Evolutionary conservation across 1,284 basidiomycete genomes (phyloP).

Genomic region (Termitomyces sp.): DNA sequence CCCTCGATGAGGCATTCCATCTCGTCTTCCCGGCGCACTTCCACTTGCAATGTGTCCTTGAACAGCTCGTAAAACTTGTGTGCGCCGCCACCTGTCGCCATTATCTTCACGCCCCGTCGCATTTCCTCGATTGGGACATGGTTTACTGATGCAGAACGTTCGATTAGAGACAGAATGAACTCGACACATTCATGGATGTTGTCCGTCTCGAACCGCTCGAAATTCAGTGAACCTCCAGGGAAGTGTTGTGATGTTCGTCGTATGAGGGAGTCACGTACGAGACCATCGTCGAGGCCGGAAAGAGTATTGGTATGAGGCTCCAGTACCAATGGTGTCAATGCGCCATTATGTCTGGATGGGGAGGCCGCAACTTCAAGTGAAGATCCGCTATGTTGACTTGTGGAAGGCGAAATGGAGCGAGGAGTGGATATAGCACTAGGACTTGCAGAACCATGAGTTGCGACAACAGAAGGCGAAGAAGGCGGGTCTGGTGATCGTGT

Average conservation of each 20-base stretch:
- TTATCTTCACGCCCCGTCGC: conserved; percentile 91
- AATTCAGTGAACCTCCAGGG: conserved; percentile 96
- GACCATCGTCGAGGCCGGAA: conserved; percentile 39
- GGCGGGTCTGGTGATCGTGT: conserved; percentile 84
- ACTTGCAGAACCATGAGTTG: conserved; percentile 48
- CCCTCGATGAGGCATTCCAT: conserved; percentile 99
- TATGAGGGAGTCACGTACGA: conserved; percentile 61
- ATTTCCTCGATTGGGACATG: conserved; percentile 87
- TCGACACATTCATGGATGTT: conserved; percentile 82
- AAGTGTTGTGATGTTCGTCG: conserved; percentile 77
- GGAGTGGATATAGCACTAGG: conserved; percentile 46
- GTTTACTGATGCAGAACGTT: conserved; percentile 84
- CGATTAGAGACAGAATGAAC: conserved; percentile 88
- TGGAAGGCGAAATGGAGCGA: conserved; percentile 42
- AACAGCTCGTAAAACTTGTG: conserved; percentile 92
- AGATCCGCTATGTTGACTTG: conserved; percentile 25
- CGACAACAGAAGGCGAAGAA: conserved; percentile 58
- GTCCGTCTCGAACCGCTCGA: conserved; percentile 95
- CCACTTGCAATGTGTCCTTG: conserved; percentile 71
- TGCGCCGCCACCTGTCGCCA: conserved; percentile 97
- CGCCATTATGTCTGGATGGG: conserved; percentile 55
- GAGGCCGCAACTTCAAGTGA: conserved; percentile 28
- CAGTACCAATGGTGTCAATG: conserved; percentile 77
- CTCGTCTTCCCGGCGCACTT: conserved; percentile 91
- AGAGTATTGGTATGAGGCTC: conserved; percentile 38